Percentiles rank a stretch among this genome's conserved stretches.
These are phyloP conservation scores for Marasmius fiardii DNA, from an alignment of 1,284 basidiomycete species.

Conservation along the genomic window DNA sequence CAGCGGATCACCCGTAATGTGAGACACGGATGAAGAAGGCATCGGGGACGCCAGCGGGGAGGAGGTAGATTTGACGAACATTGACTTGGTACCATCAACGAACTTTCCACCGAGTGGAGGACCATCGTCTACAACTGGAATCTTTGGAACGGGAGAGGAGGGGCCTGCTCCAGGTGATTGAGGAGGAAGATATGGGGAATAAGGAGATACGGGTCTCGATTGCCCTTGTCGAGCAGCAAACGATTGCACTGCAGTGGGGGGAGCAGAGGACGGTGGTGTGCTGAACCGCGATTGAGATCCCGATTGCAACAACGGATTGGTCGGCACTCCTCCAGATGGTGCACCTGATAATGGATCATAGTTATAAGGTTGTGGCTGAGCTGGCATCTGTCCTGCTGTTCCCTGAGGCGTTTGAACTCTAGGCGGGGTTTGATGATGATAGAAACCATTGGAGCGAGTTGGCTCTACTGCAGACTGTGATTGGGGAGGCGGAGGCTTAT, in stretches of 20 bases:
- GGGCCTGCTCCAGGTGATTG: conserved; percentile 55
- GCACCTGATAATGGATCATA: neutral
- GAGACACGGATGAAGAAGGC: conserved; percentile 18
- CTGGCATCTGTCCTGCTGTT: neutral
- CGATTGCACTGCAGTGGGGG: conserved; percentile 21
- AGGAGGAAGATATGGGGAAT: conserved; percentile 26
- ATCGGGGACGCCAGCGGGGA: conserved; percentile 30
- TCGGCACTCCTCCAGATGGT: neutral
- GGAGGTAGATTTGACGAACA: conserved; percentile 55
- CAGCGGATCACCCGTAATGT: conserved; percentile 10
- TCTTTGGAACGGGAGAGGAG: conserved; percentile 28
- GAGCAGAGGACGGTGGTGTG: conserved; percentile 18
- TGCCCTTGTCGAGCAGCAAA: conserved; percentile 21
- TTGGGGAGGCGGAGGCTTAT: conserved; percentile 32
- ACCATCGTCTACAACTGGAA: conserved; percentile 24
- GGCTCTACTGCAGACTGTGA: conserved; percentile 27
- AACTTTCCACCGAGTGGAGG: conserved; percentile 63
- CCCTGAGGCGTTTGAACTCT: conserved; percentile 7
- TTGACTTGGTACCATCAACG: conserved; percentile 71
- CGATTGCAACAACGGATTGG: conserved; percentile 2
- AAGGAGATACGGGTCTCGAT: conserved; percentile 11
- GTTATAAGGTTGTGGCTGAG: neutral
- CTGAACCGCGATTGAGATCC: conserved; percentile 2
- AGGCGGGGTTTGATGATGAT: conserved; percentile 11
- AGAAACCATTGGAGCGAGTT: conserved; percentile 17